Conservation (phyloP, 2,329 filamentous ascomycete genomes). For the Chaetomium sp. region DNA sequence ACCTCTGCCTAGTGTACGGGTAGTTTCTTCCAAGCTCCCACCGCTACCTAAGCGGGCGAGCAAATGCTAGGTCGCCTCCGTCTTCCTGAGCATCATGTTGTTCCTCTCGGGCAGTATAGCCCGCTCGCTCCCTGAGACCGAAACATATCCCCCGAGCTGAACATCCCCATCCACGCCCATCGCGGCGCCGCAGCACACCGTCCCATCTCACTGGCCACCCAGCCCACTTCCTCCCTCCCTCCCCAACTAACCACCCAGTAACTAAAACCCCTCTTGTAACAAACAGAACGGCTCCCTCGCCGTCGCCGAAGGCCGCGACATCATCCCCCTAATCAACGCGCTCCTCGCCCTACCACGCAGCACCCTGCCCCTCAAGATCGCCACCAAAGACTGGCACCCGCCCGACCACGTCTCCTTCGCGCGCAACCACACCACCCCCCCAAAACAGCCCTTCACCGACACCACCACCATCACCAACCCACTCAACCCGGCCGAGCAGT, state of each 20-base stretch:
- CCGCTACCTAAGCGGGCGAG: background rate
- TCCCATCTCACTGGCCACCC: background rate
- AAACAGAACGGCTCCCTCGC: constrained; percentile 78
- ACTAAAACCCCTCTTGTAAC: constrained; percentile 19
- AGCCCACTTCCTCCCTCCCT: background rate
- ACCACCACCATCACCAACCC: constrained; percentile 68
- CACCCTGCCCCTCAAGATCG: constrained; percentile 72
- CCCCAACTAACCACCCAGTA: constrained; percentile 10
- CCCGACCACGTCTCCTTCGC: constrained; percentile 84
- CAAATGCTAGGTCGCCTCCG: background rate
- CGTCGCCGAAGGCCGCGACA: constrained; percentile 71
- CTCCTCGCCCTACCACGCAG: constrained; percentile 64
- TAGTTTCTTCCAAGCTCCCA: background rate
- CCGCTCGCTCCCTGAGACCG: background rate
- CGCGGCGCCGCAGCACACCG: background rate
- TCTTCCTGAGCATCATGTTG: background rate
- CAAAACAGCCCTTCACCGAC: constrained; percentile 68
- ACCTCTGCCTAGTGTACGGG: background rate
- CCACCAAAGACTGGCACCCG: constrained; percentile 94
- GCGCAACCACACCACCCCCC: constrained; percentile 62
- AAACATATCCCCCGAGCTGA: background rate
- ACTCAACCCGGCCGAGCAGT: constrained; percentile 60
- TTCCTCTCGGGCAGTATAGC: background rate
- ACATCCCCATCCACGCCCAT: background rate
- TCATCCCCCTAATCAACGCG: constrained; percentile 71